Evolutionary conservation across 2,329 filamentous ascomycete species (phyloP).

Genomic region (Claviceps sp.): DNA sequence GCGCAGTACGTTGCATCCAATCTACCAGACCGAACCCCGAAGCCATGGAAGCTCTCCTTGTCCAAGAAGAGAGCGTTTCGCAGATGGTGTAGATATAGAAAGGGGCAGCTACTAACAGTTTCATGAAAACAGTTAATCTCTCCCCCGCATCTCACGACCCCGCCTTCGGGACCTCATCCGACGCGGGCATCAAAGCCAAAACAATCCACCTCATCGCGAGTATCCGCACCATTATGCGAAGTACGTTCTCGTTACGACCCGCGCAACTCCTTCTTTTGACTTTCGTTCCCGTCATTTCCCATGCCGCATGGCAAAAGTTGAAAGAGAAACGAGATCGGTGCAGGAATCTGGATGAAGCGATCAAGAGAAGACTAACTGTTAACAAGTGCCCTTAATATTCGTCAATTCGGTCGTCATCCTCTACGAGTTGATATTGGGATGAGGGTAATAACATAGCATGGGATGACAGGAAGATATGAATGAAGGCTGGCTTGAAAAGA

Average conservation of each 20-base stretch:
- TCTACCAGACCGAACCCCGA: neutral
- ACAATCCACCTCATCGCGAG: constrained; percentile 82
- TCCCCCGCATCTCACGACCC: constrained; percentile 57
- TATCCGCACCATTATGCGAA: constrained; percentile 83
- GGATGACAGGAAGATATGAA: no score
- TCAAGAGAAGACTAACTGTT: neutral
- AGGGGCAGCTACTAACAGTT: neutral
- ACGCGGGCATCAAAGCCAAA: constrained; percentile 72
- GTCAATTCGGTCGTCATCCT: constrained; percentile 74
- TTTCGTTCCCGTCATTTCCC: neutral
- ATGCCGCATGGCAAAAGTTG: neutral
- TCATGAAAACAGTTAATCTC: constrained; percentile 49
- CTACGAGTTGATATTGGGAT: constrained; percentile 68
- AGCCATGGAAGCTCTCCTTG: neutral
- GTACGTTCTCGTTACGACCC: constrained; percentile 30
- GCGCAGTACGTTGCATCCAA: constrained; percentile 32
- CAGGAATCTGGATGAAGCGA: neutral
- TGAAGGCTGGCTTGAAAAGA: no score
- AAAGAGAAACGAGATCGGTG: neutral
- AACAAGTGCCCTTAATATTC: constrained; percentile 77
- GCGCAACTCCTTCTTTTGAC: no score
- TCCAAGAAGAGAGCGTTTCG: neutral
- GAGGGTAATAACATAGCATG: constrained; percentile 13
- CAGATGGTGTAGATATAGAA: neutral
- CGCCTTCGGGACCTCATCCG: constrained; percentile 60